phyloP scores from a whole-genome alignment of 2,329 filamentous ascomycete species.

The Alternaria novae-zelandiae region DNA sequence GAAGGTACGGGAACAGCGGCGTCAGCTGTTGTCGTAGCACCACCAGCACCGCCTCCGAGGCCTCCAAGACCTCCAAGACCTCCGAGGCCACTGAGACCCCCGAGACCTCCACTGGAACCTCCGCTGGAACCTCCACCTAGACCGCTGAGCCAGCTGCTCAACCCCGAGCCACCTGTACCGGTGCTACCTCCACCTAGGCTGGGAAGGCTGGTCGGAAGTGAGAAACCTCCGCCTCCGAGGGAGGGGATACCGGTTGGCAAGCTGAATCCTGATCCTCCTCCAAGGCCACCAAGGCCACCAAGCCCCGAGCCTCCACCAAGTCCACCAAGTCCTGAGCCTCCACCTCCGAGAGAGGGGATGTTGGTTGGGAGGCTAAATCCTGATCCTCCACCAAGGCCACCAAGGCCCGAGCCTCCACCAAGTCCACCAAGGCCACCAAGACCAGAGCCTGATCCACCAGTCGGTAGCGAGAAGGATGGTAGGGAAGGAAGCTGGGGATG shows the following conservation, averaged over 20 bases:
- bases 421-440: not conserved
- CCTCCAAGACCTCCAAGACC: constrained; percentile 2
- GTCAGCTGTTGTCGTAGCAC: not conserved
- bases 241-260: not conserved
- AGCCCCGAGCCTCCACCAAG: not conserved
- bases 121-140: not conserved
- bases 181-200: constrained; percentile 1
- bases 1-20: not conserved
- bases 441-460: constrained; percentile 1
- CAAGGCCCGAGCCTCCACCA: not conserved
- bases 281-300: not conserved
- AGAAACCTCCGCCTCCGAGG: not conserved
- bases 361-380: not conserved
- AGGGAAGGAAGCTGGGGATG: constrained; percentile 24
- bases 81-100: not conserved
- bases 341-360: not conserved
- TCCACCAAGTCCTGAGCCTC: not conserved
- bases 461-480: constrained; percentile 18
- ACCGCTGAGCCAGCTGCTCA: not conserved
- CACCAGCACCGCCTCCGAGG: constrained; percentile 1
- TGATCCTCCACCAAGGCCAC: not conserved
- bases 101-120: not conserved
- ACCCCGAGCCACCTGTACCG: not conserved
- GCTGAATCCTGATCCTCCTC: not conserved
- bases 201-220: not conserved